Percentiles rank a stretch among this genome's conserved stretches.
phyloP scores from a whole-genome alignment of 805 yeast genomes.

The Candida glaebosa region DNA sequence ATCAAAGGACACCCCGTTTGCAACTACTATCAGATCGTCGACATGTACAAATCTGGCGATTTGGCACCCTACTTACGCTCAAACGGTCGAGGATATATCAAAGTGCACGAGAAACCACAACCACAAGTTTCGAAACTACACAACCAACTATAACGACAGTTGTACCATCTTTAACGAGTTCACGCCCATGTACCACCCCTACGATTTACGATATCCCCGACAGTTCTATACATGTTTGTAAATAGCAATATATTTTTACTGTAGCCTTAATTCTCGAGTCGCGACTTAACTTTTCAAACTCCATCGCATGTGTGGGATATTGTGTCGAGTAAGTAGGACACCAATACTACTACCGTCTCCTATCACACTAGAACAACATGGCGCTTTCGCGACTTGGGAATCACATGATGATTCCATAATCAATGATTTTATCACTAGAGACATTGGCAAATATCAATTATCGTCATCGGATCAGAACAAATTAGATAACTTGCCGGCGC shows the following conservation, averaged over 20 bases:
- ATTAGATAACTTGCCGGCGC: slow-evolving; percentile 20
- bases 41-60: slow-evolving; percentile 16
- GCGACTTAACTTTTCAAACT: no score
- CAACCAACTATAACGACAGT: no score
- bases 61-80: slow-evolving; percentile 20
- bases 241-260: no score
- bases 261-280: no score
- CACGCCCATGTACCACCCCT: no score
- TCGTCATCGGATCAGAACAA: slow-evolving; percentile 21
- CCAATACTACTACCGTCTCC: slow-evolving; percentile 1
- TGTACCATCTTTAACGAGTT: no score
- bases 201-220: no score
- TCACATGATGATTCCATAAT: slow-evolving; percentile 4
- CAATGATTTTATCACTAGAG: slow-evolving; percentile 5
- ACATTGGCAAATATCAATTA: slow-evolving; percentile 7
- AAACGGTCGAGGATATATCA: slow-evolving; percentile 27
- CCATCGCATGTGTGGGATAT: slow-evolving; percentile 55
- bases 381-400: slow-evolving; percentile 9
- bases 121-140: neutral
- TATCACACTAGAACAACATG: neutral
- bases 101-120: neutral
- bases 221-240: no score
- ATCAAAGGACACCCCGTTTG: slow-evolving; percentile 33
- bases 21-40: slow-evolving; percentile 21
- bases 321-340: slow-evolving; percentile 26